phyloP scores from a whole-genome alignment of 2,329 filamentous ascomycete genomes.

The Ascochyta lentis region DNA sequence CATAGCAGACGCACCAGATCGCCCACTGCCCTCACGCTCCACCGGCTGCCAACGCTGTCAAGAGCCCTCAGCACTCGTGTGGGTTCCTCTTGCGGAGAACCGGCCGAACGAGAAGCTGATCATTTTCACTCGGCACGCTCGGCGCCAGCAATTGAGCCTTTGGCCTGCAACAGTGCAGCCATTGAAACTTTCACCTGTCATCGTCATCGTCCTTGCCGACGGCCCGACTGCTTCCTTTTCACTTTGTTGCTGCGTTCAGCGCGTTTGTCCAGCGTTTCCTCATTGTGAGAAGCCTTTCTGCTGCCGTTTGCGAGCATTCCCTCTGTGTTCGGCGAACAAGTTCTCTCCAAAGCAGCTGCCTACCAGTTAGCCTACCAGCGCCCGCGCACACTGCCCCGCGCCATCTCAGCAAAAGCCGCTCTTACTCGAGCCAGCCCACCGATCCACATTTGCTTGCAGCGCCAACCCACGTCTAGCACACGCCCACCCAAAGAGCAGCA shows the following conservation, averaged over 20 bases:
- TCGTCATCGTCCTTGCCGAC: slow-evolving; percentile 35
- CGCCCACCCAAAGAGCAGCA: slow-evolving; percentile 35
- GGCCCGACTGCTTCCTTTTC: slow-evolving; percentile 40
- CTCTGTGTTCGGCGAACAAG: slow-evolving; percentile 32
- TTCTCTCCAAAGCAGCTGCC: slow-evolving; percentile 24
- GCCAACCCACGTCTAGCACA: slow-evolving; percentile 36
- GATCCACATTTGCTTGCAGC: slow-evolving; percentile 34
- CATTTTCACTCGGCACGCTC: slow-evolving; percentile 42
- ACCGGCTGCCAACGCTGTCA: slow-evolving; percentile 6
- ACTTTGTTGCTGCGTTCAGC: slow-evolving; percentile 16
- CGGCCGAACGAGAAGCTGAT: slow-evolving; percentile 45
- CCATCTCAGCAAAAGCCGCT: slow-evolving; percentile 19
- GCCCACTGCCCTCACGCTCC: slow-evolving; percentile 19
- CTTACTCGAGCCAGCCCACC: slow-evolving; percentile 21
- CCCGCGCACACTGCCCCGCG: slow-evolving; percentile 26
- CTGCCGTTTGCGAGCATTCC: slow-evolving; percentile 26
- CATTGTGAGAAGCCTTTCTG: slow-evolving; percentile 21
- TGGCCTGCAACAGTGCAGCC: slow-evolving; percentile 31
- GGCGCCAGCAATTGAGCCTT: slow-evolving; percentile 37
- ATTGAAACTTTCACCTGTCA: slow-evolving; percentile 29
- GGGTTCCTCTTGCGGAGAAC: slow-evolving; percentile 29
- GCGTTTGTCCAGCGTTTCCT: slow-evolving; percentile 1
- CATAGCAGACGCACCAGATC: slow-evolving; percentile 23
- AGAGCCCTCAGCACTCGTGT: slow-evolving; percentile 15
- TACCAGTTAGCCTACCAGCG: slow-evolving; percentile 25